Evolutionary conservation across 805 yeast genomes (phyloP), one percentile per base, ranked within the genome.

Genomic region (Yamadazyma scolyti): DNA sequence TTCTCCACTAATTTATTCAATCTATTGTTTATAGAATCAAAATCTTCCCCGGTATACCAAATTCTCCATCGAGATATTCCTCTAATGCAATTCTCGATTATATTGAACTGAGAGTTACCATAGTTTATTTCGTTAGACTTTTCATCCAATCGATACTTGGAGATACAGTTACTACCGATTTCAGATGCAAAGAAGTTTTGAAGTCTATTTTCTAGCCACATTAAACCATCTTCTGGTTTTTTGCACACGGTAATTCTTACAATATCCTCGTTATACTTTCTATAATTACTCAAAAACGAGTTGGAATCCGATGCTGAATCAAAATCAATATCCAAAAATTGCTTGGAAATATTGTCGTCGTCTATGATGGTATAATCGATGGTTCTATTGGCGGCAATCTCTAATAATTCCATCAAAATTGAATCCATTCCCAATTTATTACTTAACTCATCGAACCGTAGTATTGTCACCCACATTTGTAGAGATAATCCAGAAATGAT

Each of bases 21-120:
- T 32, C 76, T 64, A 13, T 54, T 65, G 30, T 78, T 79, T 9
- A 76, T 64, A 22, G 63, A 61, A 21, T 73, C 79, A 30, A 74
- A 68, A 15, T 71, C 71, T 4, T 66, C 71, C 5, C 77, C 76
- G 20, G 58, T 71, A 47, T 86, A 88, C 96, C 97, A 90, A 11
- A 87, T 78, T 47, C 86, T 77, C 98, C 99, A 94, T 50, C 99
- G 75, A 9, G 93, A 79, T 15, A 94, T 81, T 21, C 97, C 98
- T 37, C 95, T 74, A 20, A 93, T 75, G 44, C 94, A 82, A 20
- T 95, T 82, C 56, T 90, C 97, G 16, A 88, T 85, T 16, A 88
- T 77, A 50, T 79, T 80, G 39, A 93, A 78, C 52, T 88, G 96
- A 0, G 95, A 75, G 31, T 80, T 72, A 0, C 95, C 93, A 38